Evolutionary conservation across 2,329 filamentous ascomycete genomes (phyloP).

Genomic region (Nemania abortiva): DNA sequence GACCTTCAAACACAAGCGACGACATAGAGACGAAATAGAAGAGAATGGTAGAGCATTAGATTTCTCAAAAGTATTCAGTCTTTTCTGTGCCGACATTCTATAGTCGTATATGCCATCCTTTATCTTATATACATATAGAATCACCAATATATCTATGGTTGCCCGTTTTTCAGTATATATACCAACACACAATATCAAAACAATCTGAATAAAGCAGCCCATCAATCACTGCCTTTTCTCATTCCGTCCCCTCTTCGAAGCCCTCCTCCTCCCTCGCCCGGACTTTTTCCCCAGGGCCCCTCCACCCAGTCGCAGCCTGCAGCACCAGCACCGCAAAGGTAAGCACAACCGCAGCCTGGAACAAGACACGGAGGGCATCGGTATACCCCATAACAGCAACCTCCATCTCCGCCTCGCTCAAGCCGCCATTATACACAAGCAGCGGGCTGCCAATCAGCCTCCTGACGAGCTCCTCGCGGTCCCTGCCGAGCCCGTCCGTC

Average conservation of each 20-base stretch:
- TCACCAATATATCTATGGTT: conserved; percentile 3
- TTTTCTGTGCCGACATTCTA: neutral
- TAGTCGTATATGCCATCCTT: neutral
- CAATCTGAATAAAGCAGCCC: neutral
- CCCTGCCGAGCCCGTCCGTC: conserved; percentile 49
- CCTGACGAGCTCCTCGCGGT: conserved; percentile 57
- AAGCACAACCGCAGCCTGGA: conserved; percentile 60
- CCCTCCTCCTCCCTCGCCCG: conserved; percentile 61
- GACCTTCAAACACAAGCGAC: neutral
- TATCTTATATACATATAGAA: conserved; percentile 1
- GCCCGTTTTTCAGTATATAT: conserved; percentile 10
- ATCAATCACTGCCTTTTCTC: neutral
- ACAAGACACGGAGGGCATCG: conserved; percentile 59
- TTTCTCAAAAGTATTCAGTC: neutral
- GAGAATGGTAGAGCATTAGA: too few species aligned
- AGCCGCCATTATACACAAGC: conserved; percentile 59
- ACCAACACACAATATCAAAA: neutral
- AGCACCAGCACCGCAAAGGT: conserved; percentile 59
- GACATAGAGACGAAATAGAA: too few species aligned
- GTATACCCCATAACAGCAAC: conserved; percentile 64
- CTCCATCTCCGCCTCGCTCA: conserved; percentile 56
- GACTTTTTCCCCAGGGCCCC: conserved; percentile 59
- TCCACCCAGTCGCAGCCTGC: conserved; percentile 66
- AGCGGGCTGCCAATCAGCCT: conserved; percentile 65
- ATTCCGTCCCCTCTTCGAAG: neutral